These are phyloP conservation scores for Arachis hypogaea DNA, from an alignment of 306 rosid genomes.

Conservation along the genomic window DNA sequence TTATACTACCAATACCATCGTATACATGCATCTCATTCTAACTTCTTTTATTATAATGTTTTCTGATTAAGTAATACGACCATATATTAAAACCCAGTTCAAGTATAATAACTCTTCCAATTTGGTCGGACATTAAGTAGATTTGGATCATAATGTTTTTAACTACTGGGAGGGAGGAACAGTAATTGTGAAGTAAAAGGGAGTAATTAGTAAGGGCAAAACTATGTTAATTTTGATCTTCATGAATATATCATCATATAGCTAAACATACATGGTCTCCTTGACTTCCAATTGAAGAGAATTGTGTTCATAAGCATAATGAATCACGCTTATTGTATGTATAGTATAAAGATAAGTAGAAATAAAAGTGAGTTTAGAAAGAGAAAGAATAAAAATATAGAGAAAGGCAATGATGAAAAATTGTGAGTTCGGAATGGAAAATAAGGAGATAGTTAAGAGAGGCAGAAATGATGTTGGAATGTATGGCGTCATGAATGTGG, in stretches of 20 bases:
- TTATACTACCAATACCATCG: background rate
- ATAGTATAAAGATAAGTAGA: background rate
- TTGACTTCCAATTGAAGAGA: constrained; percentile 84
- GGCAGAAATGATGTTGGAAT: constrained; percentile 65
- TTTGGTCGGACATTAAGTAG: constrained; percentile 51
- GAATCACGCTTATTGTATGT: constrained; percentile 12
- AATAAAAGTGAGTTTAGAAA: too few species aligned
- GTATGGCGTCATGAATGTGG: constrained; percentile 85
- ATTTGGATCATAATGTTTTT: constrained; percentile 46
- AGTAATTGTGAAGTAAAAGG: constrained; percentile 73
- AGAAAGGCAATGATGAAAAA: constrained; percentile 58
- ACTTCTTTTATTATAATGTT: background rate
- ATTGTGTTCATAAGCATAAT: constrained; percentile 46
- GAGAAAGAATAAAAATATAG: background rate
- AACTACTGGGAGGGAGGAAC: constrained; percentile 37
- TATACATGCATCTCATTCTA: constrained; percentile 36
- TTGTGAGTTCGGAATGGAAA: constrained; percentile 70
- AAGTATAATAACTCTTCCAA: constrained; percentile 39
- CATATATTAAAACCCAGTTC: constrained; percentile 17
- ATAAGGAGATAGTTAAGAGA: constrained; percentile 46
- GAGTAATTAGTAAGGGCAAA: constrained; percentile 64
- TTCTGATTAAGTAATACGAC: constrained; percentile 14
- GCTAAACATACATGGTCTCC: constrained; percentile 38
- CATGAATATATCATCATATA: constrained; percentile 29
- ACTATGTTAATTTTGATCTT: constrained; percentile 37